Conservation (phyloP, 805 yeast genomes). For the Ogataea degrootiae region DNA sequence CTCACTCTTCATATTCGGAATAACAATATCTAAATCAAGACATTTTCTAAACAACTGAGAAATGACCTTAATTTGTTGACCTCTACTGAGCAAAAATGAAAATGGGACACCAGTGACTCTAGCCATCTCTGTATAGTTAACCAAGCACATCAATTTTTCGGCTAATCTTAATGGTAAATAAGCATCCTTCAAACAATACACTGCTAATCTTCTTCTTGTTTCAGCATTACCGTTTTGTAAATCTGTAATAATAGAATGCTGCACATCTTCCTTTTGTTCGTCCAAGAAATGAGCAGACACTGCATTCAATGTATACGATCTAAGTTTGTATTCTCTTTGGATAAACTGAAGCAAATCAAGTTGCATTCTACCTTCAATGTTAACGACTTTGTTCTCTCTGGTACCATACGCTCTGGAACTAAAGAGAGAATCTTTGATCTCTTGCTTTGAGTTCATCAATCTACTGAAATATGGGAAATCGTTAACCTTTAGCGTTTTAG, state of each 20-base stretch:
- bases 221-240: slow-evolving; percentile 89
- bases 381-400: slow-evolving; percentile 83
- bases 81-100: slow-evolving; percentile 80
- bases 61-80: slow-evolving; percentile 96
- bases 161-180: slow-evolving; percentile 81
- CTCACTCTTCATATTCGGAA: slow-evolving; percentile 82
- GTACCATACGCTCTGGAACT: slow-evolving; percentile 97
- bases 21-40: slow-evolving; percentile 74
- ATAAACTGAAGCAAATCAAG: slow-evolving; percentile 87
- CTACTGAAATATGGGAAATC: slow-evolving; percentile 88
- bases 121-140: slow-evolving; percentile 98
- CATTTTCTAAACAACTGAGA: slow-evolving; percentile 95
- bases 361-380: slow-evolving; percentile 95
- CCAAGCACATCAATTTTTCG: slow-evolving; percentile 93
- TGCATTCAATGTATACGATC: slow-evolving; percentile 92
- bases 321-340: slow-evolving; percentile 89
- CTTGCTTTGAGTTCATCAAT: slow-evolving; percentile 62
- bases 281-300: slow-evolving; percentile 91
- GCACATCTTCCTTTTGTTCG: slow-evolving; percentile 98
- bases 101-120: slow-evolving; percentile 99
- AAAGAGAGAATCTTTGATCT: slow-evolving; percentile 74
- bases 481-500: slow-evolving; percentile 58
- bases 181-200: slow-evolving; percentile 95
- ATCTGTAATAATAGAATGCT: slow-evolving; percentile 92
- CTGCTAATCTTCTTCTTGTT: slow-evolving; percentile 91